phyloP scores from a whole-genome alignment of 2,329 filamentous ascomycete species.

The Chaetomium sp. region DNA sequence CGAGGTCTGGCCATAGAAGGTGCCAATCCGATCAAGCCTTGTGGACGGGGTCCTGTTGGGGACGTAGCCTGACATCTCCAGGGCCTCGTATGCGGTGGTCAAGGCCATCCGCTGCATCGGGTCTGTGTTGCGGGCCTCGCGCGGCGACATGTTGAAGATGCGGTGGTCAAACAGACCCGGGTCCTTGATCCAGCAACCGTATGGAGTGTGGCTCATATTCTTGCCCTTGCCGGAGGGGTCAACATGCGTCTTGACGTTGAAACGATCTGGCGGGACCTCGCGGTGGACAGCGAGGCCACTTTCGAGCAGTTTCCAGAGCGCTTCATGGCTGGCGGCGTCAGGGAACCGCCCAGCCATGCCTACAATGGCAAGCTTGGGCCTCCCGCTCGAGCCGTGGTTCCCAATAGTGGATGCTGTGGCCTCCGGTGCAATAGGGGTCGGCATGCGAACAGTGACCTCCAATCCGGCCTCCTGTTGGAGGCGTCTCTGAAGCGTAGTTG shows the following conservation, averaged over 20 bases:
- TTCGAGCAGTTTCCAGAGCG: constrained; percentile 74
- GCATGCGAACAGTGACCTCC: constrained; percentile 46
- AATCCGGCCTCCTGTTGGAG: constrained; percentile 48
- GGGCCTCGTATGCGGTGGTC: constrained; percentile 76
- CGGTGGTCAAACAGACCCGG: constrained; percentile 78
- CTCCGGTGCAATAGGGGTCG: constrained; percentile 42
- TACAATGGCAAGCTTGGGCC: constrained; percentile 80
- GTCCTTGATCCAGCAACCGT: constrained; percentile 73
- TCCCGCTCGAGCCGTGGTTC: constrained; percentile 50
- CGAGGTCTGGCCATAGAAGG: constrained; percentile 74
- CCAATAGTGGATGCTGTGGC: constrained; percentile 44
- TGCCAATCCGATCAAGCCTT: constrained; percentile 63
- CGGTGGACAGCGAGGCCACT: constrained; percentile 75
- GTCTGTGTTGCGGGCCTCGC: constrained; percentile 78
- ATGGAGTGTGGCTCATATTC: constrained; percentile 77
- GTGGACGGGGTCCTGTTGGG: constrained; percentile 74
- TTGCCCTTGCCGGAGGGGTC: constrained; percentile 72
- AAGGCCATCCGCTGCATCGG: constrained; percentile 78
- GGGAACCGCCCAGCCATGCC: constrained; percentile 80
- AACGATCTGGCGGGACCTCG: constrained; percentile 69
- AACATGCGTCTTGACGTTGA: constrained; percentile 69
- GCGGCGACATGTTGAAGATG: constrained; percentile 86
- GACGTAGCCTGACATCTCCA: constrained; percentile 79
- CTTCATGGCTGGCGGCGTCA: constrained; percentile 69
- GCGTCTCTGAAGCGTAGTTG: constrained; percentile 48